Evolutionary conservation across 371 early-diverging fungal genomes (phyloP).

Genomic region (Saksenaea oblongispora): DNA sequence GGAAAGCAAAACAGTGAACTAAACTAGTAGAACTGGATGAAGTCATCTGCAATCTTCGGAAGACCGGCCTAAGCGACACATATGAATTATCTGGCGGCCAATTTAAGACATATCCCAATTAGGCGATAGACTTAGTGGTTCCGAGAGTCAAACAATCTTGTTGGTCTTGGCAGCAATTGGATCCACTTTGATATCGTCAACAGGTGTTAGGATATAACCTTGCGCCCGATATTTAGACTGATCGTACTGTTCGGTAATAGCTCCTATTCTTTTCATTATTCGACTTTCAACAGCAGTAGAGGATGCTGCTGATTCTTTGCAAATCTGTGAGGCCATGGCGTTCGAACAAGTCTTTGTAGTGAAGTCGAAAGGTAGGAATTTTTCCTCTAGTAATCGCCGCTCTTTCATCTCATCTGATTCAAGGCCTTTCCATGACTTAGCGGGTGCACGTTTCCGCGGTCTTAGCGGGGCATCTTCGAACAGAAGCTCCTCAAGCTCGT

Average conservation of each 20-base stretch:
- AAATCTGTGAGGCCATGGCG: not conserved
- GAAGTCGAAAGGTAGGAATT: slow-evolving; percentile 18
- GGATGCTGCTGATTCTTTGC: not conserved
- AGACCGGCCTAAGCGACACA: no score
- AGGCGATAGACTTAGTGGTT: not conserved
- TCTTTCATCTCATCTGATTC: slow-evolving; percentile 33
- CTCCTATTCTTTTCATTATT: slow-evolving; percentile 21
- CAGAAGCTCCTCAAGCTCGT: slow-evolving; percentile 91
- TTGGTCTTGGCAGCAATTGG: not conserved
- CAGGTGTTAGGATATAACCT: slow-evolving; percentile 23
- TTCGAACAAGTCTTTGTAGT: not conserved
- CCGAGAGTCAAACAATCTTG: not conserved
- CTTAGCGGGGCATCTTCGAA: slow-evolving; percentile 88
- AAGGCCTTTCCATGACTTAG: not conserved
- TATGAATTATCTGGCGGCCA: no score
- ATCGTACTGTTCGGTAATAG: slow-evolving; percentile 22
- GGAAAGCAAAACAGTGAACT: no score
- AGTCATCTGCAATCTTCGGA: no score
- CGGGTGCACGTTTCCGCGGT: not conserved
- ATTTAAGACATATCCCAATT: no score
- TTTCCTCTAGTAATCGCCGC: slow-evolving; percentile 26
- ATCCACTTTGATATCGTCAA: not conserved
- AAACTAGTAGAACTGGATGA: no score
- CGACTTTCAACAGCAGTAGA: slow-evolving; percentile 2
- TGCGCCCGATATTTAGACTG: slow-evolving; percentile 22